phyloP scores from a whole-genome alignment of 108 stramenopile genomes.

The Skeletonema grethae region DNA sequence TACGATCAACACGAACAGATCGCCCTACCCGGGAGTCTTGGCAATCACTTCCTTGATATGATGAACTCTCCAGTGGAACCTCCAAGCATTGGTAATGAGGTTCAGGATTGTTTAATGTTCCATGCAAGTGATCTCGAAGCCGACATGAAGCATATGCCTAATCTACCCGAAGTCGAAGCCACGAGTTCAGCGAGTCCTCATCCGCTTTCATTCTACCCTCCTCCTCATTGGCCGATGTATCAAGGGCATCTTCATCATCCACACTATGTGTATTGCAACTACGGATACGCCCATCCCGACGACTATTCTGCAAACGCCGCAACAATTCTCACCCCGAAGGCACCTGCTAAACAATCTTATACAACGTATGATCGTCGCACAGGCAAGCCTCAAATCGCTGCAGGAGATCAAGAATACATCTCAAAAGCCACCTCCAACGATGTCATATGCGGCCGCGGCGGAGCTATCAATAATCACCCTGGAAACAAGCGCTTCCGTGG shows the following conservation, averaged over 20 bases:
- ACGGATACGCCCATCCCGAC: slow-evolving; percentile 13
- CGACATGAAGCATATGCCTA: not conserved
- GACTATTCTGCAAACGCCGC: not conserved
- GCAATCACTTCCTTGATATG: slow-evolving; percentile 11
- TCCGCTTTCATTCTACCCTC: slow-evolving; percentile 8
- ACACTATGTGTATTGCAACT: slow-evolving; percentile 4
- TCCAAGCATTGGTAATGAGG: not conserved
- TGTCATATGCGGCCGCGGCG: slow-evolving; percentile 46
- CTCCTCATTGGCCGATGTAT: slow-evolving; percentile 6
- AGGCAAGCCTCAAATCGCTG: slow-evolving; percentile 1
- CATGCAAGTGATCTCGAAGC: slow-evolving; percentile 2
- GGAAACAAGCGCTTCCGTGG: slow-evolving; percentile 48
- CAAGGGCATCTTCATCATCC: slow-evolving; percentile 11
- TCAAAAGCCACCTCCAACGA: slow-evolving; percentile 30
- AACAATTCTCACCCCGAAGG: slow-evolving; percentile 6
- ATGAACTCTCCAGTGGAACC: slow-evolving; percentile 3
- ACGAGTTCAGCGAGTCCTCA: slow-evolving; percentile 3
- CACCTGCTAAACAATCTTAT: not conserved
- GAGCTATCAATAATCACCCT: slow-evolving; percentile 43
- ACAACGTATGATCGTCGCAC: slow-evolving; percentile 6
- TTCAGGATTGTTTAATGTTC: slow-evolving; percentile 4
- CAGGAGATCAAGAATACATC: slow-evolving; percentile 22
- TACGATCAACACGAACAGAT: slow-evolving; percentile 16
- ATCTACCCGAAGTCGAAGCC: slow-evolving; percentile 5
- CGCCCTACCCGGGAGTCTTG: slow-evolving; percentile 4